Evolutionary conservation across 1,284 basidiomycete genomes (phyloP), one percentile per base, ranked within the genome.

Genomic region (Ceratobasidium sp.): DNA sequence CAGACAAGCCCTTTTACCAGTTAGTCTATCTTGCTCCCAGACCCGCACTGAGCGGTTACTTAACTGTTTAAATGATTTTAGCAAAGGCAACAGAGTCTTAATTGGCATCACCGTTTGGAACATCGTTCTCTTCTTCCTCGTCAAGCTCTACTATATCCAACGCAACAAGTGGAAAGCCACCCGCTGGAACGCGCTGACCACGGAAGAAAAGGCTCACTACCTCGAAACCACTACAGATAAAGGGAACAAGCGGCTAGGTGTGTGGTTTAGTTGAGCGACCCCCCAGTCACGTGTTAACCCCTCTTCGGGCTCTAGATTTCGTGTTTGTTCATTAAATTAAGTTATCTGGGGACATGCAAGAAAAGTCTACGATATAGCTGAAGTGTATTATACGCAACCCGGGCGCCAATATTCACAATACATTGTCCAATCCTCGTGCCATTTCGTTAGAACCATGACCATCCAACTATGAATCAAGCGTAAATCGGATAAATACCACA

Each of bases 141-240:
- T 78, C 70, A 74, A 74, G 35, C 50, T 66, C 3, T 78, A 74
- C 38, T 78, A 78, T 48, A 44, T 73, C 16, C 48, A 55, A n/a
- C 77, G 77, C 33, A 73, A 75, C 55, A 65, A 73, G 69, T 68
- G 70, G 69, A 78, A 73, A 27, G 77, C 77, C 7, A 44, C 35
- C 23, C 54, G 55, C 23, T 78, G 77, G 77, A 73, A 78, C 27
- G 69, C 59, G 20, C 74, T 78, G 77, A 73, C 62, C n/a, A 67
- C 48, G 1, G 50, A 74, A 35, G 69, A 78, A 38, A 78, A 74
- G 52, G 77, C 62, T n/a, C 69, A 59, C 66, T 78, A 78, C 64
- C 62, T 78, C 46, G 77, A 62, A 16, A 78, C 77, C n/a, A 78
- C 77, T 27, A 50, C 60, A 27, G 69, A 78, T n/a, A 78, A 73